phyloP scores from a whole-genome alignment of 2,329 filamentous ascomycete genomes.

The Ilyonectria mors-panacis region DNA sequence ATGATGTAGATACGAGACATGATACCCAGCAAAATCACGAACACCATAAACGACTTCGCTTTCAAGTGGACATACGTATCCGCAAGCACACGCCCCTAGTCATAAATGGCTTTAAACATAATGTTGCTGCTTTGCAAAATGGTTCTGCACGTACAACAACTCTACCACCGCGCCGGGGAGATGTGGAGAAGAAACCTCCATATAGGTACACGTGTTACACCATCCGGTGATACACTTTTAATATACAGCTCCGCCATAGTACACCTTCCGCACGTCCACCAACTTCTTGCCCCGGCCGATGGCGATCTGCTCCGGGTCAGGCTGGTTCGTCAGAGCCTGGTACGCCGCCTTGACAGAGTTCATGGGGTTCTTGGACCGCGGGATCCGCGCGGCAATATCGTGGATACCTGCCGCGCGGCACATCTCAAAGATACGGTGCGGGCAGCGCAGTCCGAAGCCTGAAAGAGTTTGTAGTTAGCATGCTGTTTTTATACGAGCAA shows the following conservation, averaged over 20 bases:
- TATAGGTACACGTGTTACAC: constrained; percentile 43
- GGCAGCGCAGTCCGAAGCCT: constrained; percentile 96
- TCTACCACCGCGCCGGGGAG: constrained; percentile 29
- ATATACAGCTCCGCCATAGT: constrained; percentile 86
- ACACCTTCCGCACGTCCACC: constrained; percentile 96
- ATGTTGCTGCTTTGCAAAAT: constrained; percentile 28
- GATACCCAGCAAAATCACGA: constrained; percentile 34
- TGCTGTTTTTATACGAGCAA: background rate
- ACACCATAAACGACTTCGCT: background rate
- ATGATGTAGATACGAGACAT: constrained; percentile 30
- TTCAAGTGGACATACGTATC: background rate
- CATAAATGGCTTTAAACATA: constrained; percentile 1
- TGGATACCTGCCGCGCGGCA: constrained; percentile 88
- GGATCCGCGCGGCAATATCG: constrained; percentile 87
- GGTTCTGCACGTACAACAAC: constrained; percentile 31
- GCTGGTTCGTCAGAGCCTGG: constrained; percentile 86
- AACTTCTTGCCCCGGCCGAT: constrained; percentile 93
- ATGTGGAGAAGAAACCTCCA: constrained; percentile 34
- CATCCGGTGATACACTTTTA: constrained; percentile 55
- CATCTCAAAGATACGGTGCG: constrained; percentile 95
- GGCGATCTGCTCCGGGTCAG: constrained; percentile 90
- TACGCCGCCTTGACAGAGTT: constrained; percentile 96
- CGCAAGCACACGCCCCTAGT: background rate
- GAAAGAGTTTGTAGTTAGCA: constrained; percentile 17
- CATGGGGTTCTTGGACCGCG: constrained; percentile 93